Evolutionary conservation across 306 rosid genomes (phyloP), one percentile per base, ranked within the genome.

Genomic region (Rosa persica): DNA sequence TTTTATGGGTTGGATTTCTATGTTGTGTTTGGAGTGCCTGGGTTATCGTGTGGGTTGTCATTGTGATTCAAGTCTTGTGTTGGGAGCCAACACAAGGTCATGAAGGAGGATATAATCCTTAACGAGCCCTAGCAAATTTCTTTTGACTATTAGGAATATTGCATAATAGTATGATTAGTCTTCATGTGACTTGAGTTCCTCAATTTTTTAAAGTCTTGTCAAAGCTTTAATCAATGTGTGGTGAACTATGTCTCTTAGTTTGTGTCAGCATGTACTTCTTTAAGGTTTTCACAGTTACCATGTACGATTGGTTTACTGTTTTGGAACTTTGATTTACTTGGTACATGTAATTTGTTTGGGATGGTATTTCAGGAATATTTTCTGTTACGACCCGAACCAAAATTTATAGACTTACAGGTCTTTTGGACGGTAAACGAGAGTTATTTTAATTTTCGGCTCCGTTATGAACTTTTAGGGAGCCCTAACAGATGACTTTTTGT

Each of bases 21-120:
- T 15, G 86, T 90, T 23, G 96, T n/a, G n/a, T 93, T 27, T 49
- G 85, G 98, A 93, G 82, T 91, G 94, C 8, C 91, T 91, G 1
- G 94, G 98, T 16, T 93, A 90, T 42, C 94, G 98, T 55, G 98
- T 93, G 4, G 96, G 98, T 1, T 91, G 93, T 4, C 92, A 93
- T 20, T 84, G 91, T 54, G 98, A 74, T 93, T 94, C 96, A 93
- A 93, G 80, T 55, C 94, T 47, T 85, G 87, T 8, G 94, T 93
- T 39, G 98, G 96, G 69, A 90, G 90, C 73, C 98, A 87, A 85
- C 93, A 93, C 87, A 81, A 94, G 12, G 98, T 93, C 60, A 89
- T 90, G 1, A 93, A 93, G 80, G 98, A 93, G 8, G 98, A 90
- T 79, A 96, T 93, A n/a, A 93, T 93, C 79, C 94, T 93, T 38